phyloP scores from a whole-genome alignment of 257 asterid species.

The Solanum virginianum region DNA sequence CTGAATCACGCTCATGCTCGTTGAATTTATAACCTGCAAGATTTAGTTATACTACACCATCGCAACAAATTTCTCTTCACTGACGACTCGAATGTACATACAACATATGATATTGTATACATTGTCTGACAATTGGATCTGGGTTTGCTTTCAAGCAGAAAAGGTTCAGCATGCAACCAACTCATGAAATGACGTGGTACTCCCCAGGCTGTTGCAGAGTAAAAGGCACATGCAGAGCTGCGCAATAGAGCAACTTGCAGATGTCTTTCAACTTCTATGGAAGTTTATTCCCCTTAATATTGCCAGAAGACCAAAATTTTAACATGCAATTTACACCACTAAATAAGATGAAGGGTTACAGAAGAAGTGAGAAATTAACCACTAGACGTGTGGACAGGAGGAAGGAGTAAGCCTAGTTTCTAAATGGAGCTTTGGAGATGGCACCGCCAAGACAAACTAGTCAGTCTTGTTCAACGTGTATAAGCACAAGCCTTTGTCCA shows the following conservation, averaged over 20 bases:
- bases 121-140: background rate
- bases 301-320: background rate
- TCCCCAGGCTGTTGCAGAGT: background rate
- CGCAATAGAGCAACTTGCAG: background rate
- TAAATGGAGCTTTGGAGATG: background rate
- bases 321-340: background rate
- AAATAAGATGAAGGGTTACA: background rate
- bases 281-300: background rate
- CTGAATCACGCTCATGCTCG: conserved; percentile 44
- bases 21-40: conserved; percentile 61
- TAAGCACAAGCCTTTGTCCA: background rate
- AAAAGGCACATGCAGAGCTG: background rate
- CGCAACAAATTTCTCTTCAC: background rate
- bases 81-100: background rate
- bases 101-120: background rate
- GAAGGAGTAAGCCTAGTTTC: background rate
- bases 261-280: background rate
- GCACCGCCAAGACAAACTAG: background rate
- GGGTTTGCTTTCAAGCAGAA: background rate
- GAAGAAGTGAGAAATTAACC: background rate
- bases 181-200: background rate
- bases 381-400: background rate
- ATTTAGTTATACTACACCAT: conserved; percentile 24
- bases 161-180: background rate
- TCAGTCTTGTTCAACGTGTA: background rate